Evolutionary conservation across 768 basidiomycete species (phyloP), one percentile per base, ranked within the genome.

Genomic region (Tylopilus plumbeoviolaceoides): DNA sequence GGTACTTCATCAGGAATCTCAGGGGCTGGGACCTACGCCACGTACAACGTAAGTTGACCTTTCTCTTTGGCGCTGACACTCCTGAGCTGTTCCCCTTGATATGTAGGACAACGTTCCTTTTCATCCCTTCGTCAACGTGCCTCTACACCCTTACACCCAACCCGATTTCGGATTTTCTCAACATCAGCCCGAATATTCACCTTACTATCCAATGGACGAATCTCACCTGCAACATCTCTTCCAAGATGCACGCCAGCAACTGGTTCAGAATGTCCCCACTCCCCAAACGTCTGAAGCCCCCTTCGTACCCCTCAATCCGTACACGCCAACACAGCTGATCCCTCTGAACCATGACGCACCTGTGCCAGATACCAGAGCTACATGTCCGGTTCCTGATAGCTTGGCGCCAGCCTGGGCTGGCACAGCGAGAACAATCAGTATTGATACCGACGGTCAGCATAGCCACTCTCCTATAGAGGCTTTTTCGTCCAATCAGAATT

Each of bases 391-490:
- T 18, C 21, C 51, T 45, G 47, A 36, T 30, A 44, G 35, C 38
- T 35, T 27, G 39, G 23, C 33, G 39, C 40, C 30, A 18, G 28
- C 33, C 18, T 46, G 33, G 23, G 44, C 39, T 33, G 42, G 20
- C 57, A 63, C 64, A 50, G 54, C 44, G 44, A 57, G 17, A 8
- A 8, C 46, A 42, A 12, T 7, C 4, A 30, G 12, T 11, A 15
- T 20, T 6, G 42, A 48, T 44, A 30, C 44, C 30, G 45, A 20
- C 11, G 25, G 33, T 8, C 43, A 14, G 27, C 44, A 64, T 54
- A 66, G 66, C 68, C 63, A 57, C 54, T 27, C 51, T 23, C 49
- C 57, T 59, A 61, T 70, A 51, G 56, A 39, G 12, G 43, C 33
- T 33, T 44, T 55, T 2, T 23, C 40, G 17, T 21, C 58, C 48